Base-by-base conservation (phyloP, 108 stramenopile species). In the Cyclotella baltica region DNA sequence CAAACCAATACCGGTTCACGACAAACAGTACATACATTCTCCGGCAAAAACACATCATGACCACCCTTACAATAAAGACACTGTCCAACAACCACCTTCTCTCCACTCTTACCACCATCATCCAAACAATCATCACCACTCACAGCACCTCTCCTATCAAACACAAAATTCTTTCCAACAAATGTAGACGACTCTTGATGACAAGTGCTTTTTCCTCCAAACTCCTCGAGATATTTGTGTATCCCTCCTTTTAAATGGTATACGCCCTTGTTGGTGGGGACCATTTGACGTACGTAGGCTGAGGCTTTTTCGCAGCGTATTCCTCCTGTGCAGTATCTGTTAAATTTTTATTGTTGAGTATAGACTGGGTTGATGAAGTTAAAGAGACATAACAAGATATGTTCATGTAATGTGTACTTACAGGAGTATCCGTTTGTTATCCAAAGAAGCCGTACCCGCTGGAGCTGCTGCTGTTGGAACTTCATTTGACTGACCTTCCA, bases 221-320 rank as follows among this genome's bases (percentile, higher is more conserved):
- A 93, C 70, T 83, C 76, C 63, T 96, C 92, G n/a, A 93, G 67
- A 76, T 96, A 96, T 28, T 93, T 91, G 67, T 96, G 95, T 48
- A 96, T 92, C 18, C 95, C 95, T 34, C 95, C 95, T 59, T 96
- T 86, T 48, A 95, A 69, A 71, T 95, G 93, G 22, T 66, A 62
- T 1, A 93, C 88, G 16, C 82, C 85, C 62, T 85, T 71, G 6
- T 92, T 90, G 6, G 62, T 46, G 6, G 75, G 78, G 15, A 88
- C 78, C 55, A 76, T 75, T 37, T 81, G 67, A 28, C 90, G 83
- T 36, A 96, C 71, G 68, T 76, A 94, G 3, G 92, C 93, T 3
- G 88, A 89, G 50, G 96, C 97, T 80, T 91, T 93, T 87, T 97
- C 97, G 69, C 97, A 98, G 40, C 97, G 91, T 31, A 98, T 92